Conservation (phyloP, 1,284 basidiomycete genomes). For the Papiliotrema flavescens region DNA sequence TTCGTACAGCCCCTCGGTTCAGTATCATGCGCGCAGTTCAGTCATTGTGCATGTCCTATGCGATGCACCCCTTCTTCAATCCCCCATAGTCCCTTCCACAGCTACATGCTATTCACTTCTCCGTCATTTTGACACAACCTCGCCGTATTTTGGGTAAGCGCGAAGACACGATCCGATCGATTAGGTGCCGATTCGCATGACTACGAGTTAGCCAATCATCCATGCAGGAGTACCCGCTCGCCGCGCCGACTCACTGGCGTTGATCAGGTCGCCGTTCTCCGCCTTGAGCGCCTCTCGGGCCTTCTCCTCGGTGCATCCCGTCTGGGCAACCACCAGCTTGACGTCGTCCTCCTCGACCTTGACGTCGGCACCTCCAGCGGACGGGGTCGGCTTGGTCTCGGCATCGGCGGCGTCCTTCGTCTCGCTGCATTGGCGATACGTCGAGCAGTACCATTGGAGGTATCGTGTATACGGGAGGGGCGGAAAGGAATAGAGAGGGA, state of each 20-base stretch:
- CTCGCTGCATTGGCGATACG: slow-evolving; percentile 1
- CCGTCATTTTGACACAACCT: not conserved
- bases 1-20: no score
- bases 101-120: not conserved
- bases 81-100: not conserved
- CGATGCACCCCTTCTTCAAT: not conserved
- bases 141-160: not conserved
- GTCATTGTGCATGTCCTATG: not conserved
- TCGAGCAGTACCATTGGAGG: not conserved
- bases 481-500: not conserved
- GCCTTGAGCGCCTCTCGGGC: slow-evolving; percentile 83
- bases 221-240: no score
- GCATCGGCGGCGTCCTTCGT: slow-evolving; percentile 48
- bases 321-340: slow-evolving; percentile 86
- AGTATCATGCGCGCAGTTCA: not conserved
- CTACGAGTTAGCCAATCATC: slow-evolving; percentile 1
- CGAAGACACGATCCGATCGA: no score
- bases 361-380: slow-evolving; percentile 52
- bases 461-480: not conserved
- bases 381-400: slow-evolving; percentile 36
- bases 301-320: slow-evolving; percentile 74
- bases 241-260: slow-evolving; percentile 71
- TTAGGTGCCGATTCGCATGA: slow-evolving; percentile 30
- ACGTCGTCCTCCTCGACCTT: slow-evolving; percentile 87
- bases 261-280: slow-evolving; percentile 86